Percentiles rank a stretch among this genome's conserved stretches.
Evolutionary conservation across 371 early-diverging fungal genomes (phyloP).

Genomic region (Capillidium rhysosporum): DNA sequence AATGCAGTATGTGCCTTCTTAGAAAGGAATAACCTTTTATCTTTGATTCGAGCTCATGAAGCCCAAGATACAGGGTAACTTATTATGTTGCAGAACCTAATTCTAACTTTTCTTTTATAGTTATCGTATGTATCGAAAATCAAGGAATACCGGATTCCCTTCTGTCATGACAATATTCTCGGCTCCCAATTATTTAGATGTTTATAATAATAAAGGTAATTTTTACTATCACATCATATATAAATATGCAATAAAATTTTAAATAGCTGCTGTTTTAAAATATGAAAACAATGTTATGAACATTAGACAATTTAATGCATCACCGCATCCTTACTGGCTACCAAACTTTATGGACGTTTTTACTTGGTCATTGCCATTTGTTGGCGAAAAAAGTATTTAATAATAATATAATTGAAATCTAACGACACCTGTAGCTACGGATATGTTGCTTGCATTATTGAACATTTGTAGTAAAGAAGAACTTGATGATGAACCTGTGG

Average conservation of each 20-base stretch:
- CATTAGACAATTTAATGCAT: slow-evolving; percentile 53
- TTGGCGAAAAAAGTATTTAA: slow-evolving; percentile 83
- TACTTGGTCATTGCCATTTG: slow-evolving; percentile 95
- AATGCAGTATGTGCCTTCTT: slow-evolving; percentile 82
- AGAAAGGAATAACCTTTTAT: slow-evolving; percentile 76
- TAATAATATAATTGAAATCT: neutral
- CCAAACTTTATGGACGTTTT: slow-evolving; percentile 96
- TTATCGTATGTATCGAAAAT: slow-evolving; percentile 88
- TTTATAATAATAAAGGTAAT: slow-evolving; percentile 87
- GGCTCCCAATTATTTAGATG: slow-evolving; percentile 93
- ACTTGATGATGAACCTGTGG: slow-evolving; percentile 23
- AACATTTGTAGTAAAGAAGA: slow-evolving; percentile 76
- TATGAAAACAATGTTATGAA: slow-evolving; percentile 95
- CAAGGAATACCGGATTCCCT: slow-evolving; percentile 80
- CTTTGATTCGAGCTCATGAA: slow-evolving; percentile 94
- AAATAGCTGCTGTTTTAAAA: slow-evolving; percentile 71
- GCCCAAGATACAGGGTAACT: slow-evolving; percentile 85
- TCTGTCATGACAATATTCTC: slow-evolving; percentile 94
- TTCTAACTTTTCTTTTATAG: slow-evolving; percentile 9
- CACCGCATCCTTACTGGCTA: slow-evolving; percentile 91
- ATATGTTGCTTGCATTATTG: slow-evolving; percentile 83
- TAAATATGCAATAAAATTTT: neutral
- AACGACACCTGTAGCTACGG: slow-evolving; percentile 40
- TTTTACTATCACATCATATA: neutral
- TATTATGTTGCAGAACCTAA: slow-evolving; percentile 3